Percentiles rank a stretch among this genome's conserved stretches.
Evolutionary conservation across 257 asterid species (phyloP).

Genomic region (Osmanthus fragrans): DNA sequence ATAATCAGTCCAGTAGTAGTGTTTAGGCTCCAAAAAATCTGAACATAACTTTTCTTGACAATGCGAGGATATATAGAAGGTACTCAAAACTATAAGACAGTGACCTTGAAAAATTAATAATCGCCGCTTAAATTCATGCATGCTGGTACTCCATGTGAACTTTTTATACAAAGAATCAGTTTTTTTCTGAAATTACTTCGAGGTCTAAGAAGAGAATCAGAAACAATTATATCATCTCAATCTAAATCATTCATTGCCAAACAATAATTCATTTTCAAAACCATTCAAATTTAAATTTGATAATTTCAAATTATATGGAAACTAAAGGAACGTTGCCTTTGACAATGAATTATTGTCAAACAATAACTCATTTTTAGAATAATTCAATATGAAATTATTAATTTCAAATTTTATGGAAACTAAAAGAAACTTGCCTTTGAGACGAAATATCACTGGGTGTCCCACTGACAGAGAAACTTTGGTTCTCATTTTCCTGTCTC

Average conservation of each 20-base stretch:
- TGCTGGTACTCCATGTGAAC: not conserved
- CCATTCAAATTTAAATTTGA: not conserved
- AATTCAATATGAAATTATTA: not conserved
- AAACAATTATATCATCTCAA: not conserved
- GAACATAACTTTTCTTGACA: not conserved
- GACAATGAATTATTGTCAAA: not conserved
- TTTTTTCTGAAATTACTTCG: not conserved
- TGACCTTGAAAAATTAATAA: not conserved
- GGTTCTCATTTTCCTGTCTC: slow-evolving; percentile 31
- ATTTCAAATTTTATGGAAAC: not conserved
- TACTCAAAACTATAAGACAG: not conserved
- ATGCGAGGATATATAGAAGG: not conserved
- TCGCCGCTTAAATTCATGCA: not conserved
- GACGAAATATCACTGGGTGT: slow-evolving; percentile 28
- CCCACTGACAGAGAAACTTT: slow-evolving; percentile 15
- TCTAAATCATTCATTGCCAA: not conserved
- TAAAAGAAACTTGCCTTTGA: slow-evolving; percentile 28
- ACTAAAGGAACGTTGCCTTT: not conserved
- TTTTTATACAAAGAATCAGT: not conserved
- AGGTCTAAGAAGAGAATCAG: not conserved
- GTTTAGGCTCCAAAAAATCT: too few relatives aligned
- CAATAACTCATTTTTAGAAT: not conserved
- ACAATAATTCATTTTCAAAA: not conserved
- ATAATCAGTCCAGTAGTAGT: too few relatives aligned
- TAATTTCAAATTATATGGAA: not conserved